Evolutionary conservation across 306 rosid species (phyloP).

Genomic region (Vachellia pachyceras): DNA sequence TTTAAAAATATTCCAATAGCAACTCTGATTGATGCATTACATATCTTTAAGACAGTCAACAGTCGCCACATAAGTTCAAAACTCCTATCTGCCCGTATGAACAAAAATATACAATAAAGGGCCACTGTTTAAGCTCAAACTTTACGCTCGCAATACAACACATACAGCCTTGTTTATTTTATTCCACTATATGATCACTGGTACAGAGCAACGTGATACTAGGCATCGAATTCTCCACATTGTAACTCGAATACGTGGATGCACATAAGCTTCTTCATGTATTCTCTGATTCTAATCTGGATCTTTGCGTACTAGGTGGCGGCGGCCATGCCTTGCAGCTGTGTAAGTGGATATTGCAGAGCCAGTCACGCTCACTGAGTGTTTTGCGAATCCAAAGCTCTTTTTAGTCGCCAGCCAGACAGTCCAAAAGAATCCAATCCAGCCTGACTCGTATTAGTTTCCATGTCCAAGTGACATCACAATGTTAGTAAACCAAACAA

Average conservation of each 20-base stretch:
- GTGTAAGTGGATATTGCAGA: slow-evolving; percentile 72
- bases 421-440: slow-evolving; percentile 82
- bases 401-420: slow-evolving; percentile 71
- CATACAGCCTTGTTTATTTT: slow-evolving; percentile 32
- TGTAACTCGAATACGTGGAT: slow-evolving; percentile 37
- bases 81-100: neutral
- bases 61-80: slow-evolving; percentile 8
- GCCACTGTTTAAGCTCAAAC: slow-evolving; percentile 22
- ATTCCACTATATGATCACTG: slow-evolving; percentile 7
- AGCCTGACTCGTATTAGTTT: slow-evolving; percentile 60
- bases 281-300: slow-evolving; percentile 33
- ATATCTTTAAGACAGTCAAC: slow-evolving; percentile 17
- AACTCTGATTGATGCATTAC: neutral
- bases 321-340: slow-evolving; percentile 54
- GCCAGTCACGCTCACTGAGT: slow-evolving; percentile 61
- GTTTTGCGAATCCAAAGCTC: slow-evolving; percentile 70
- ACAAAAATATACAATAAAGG: slow-evolving; percentile 3
- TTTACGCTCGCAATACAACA: slow-evolving; percentile 30
- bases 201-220: slow-evolving; percentile 22
- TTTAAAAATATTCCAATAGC: no score
- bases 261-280: slow-evolving; percentile 35
- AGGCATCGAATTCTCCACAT: slow-evolving; percentile 1
- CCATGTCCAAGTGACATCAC: slow-evolving; percentile 38
- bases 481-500: slow-evolving; percentile 1
- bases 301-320: slow-evolving; percentile 34